Evolutionary conservation across 2,329 filamentous ascomycete genomes (phyloP), one percentile per base, ranked within the genome.

Genomic region (Blastomyces silverae): DNA sequence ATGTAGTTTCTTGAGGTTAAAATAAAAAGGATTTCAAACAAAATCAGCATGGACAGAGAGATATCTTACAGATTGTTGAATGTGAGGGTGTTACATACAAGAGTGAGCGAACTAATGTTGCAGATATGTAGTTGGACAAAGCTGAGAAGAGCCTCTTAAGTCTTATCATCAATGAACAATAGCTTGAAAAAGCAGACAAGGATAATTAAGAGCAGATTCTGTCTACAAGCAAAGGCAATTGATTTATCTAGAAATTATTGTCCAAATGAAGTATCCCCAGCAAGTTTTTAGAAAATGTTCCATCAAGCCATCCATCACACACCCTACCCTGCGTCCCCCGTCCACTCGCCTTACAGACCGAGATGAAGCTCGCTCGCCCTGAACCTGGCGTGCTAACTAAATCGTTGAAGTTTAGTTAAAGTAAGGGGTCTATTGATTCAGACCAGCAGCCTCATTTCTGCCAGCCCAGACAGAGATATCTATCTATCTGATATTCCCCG

Each of bases 361-460:
- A 31, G 55, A 57, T 57, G 55, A 57, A 58, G 55, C 55, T 42
- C 34, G 34, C 34, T 34, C 25, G 17, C 48, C 22, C 13, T 52
- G 48, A 52, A 52, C n/a, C 48, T 25, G 22, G 42, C 42, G 20
- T 20, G 3, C 15, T 46, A 46, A 20, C 4, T 20, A 22, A 48
- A 8, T 50, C 31, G 22, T n/a, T 7, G 17, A 37, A n/a, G 28
- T 5, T 20, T 37, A n/a, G 28, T 3, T 3, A n/a, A 13, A n/a
- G 34, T 37, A 37, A 37, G 34, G 34, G 34, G 34, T 37, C 34
- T 37, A 13, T 37, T 17, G 56, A 58, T 58, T 58, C 56, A 44
- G 25, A 44, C 56, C 56, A 44, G 20, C 56, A 44, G 56, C 56
- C 37, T 58, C 56, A 58, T 58, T 39, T 37, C 53, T 11, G 56